These are phyloP conservation scores for Penicillium hesseltinei DNA, from an alignment of 2,329 filamentous ascomycete species.

Conservation along the genomic window DNA sequence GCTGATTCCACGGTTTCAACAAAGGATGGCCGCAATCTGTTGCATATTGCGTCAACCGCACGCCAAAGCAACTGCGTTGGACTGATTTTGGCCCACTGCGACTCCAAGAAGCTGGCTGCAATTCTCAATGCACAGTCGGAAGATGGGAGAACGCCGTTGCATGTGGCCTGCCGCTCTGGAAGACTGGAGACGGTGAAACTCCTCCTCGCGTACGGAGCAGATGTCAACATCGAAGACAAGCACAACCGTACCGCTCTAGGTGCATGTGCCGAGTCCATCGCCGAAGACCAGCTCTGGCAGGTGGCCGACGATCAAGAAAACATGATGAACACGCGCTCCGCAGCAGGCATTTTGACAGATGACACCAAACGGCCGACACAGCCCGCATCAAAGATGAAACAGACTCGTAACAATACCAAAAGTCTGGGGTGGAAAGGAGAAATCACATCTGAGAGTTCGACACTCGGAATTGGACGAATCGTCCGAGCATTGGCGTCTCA, in stretches of 20 bases:
- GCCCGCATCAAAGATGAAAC: neutral
- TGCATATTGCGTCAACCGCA: slow-evolving; percentile 21
- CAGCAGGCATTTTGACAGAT: neutral
- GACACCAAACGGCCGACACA: slow-evolving; percentile 1
- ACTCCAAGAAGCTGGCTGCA: neutral
- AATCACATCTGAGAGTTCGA: slow-evolving; percentile 14
- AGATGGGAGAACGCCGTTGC: slow-evolving; percentile 19
- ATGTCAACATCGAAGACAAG: slow-evolving; percentile 8
- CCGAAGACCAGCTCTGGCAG: slow-evolving; percentile 14
- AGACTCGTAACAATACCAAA: neutral
- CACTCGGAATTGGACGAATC: slow-evolving; percentile 11
- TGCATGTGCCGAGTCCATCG: slow-evolving; percentile 8
- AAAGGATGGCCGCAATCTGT: slow-evolving; percentile 18
- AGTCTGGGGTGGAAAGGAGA: slow-evolving; percentile 14
- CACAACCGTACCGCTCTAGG: neutral
- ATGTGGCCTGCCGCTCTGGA: slow-evolving; percentile 24
- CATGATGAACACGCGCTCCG: neutral
- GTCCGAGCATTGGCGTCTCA: slow-evolving; percentile 9
- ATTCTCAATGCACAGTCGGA: slow-evolving; percentile 14
- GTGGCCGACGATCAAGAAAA: slow-evolving; percentile 9
- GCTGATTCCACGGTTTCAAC: slow-evolving; percentile 14
- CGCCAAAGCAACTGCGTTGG: slow-evolving; percentile 21
- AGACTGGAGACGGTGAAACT: slow-evolving; percentile 19
- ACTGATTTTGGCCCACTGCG: slow-evolving; percentile 18
- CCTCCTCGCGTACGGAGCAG: slow-evolving; percentile 18